These are phyloP conservation scores for Dryas alaskensis DNA, from an alignment of 306 rosid genomes.

Conservation along the genomic window DNA sequence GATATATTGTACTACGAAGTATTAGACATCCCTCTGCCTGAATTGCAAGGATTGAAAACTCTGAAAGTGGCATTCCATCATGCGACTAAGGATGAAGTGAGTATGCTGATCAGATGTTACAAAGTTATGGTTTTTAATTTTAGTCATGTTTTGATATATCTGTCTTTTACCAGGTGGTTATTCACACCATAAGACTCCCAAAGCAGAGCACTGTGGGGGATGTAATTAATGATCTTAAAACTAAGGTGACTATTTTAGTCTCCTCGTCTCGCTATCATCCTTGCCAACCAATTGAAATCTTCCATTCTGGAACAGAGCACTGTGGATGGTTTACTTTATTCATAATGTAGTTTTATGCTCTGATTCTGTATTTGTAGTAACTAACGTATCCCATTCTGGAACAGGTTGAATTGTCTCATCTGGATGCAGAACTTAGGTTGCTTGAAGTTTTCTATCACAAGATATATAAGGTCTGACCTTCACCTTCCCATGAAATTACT, in stretches of 20 bases:
- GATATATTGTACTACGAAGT: constrained; percentile 84
- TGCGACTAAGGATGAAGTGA: constrained; percentile 86
- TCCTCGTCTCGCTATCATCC: not conserved
- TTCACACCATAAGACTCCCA: constrained; percentile 81
- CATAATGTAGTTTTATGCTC: not conserved
- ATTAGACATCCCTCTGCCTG: constrained; percentile 92
- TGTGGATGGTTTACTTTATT: not conserved
- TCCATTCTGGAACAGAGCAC: too few species aligned
- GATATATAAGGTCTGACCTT: constrained; percentile 70
- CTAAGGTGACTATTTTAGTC: constrained; percentile 50
- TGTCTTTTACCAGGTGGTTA: constrained; percentile 55
- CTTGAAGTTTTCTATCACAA: constrained; percentile 92
- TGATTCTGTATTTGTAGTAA: constrained; percentile 8
- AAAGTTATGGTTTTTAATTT: not conserved
- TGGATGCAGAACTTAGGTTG: constrained; percentile 83
- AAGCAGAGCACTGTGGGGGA: constrained; percentile 90
- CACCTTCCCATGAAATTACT: constrained; percentile 21
- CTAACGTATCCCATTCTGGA: constrained; percentile 17
- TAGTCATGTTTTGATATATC: not conserved
- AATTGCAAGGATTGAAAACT: constrained; percentile 85
- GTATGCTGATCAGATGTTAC: constrained; percentile 30
- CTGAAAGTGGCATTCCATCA: constrained; percentile 86
- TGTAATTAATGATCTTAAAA: constrained; percentile 75
- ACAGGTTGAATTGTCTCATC: constrained; percentile 80
- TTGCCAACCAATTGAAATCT: not conserved